These are phyloP conservation scores for Amoeboradix gromovi DNA, from an alignment of 371 early-diverging fungal species.

Conservation along the genomic window DNA sequence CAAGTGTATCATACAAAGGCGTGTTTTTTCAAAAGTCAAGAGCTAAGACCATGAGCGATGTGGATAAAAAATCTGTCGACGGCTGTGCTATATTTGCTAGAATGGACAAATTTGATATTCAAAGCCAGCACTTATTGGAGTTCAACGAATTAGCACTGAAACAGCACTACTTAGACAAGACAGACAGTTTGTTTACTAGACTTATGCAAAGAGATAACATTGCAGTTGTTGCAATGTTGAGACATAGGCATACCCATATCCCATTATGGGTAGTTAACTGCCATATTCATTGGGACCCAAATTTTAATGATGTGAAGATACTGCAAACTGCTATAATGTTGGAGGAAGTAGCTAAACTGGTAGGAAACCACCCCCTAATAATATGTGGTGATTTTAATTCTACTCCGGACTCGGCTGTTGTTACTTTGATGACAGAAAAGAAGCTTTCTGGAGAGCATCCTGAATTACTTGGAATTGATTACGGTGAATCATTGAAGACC, in stretches of 20 bases:
- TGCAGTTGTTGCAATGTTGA: slow-evolving; percentile 53
- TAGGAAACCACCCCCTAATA: slow-evolving; percentile 22
- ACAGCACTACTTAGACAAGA: slow-evolving; percentile 52
- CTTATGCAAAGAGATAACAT: slow-evolving; percentile 91
- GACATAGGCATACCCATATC: slow-evolving; percentile 35
- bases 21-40: slow-evolving; percentile 80
- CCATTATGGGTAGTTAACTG: slow-evolving; percentile 61
- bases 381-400: slow-evolving; percentile 95
- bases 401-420: slow-evolving; percentile 60
- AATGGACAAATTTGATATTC: slow-evolving; percentile 33
- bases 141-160: slow-evolving; percentile 73
- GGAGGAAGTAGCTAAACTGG: slow-evolving; percentile 47
- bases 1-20: slow-evolving; percentile 49
- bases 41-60: slow-evolving; percentile 64
- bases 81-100: slow-evolving; percentile 95
- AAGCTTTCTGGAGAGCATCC: background rate
- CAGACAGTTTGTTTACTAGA: slow-evolving; percentile 75
- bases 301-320: slow-evolving; percentile 82
- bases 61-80: slow-evolving; percentile 60
- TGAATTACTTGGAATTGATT: background rate
- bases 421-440: slow-evolving; percentile 40
- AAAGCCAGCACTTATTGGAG: slow-evolving; percentile 53
- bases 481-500: background rate
- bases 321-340: slow-evolving; percentile 84
- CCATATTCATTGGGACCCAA: slow-evolving; percentile 19